Base-by-base conservation (phyloP, 495 filamentous ascomycete genomes). In the Podospora bellae-mahoneyi region DNA sequence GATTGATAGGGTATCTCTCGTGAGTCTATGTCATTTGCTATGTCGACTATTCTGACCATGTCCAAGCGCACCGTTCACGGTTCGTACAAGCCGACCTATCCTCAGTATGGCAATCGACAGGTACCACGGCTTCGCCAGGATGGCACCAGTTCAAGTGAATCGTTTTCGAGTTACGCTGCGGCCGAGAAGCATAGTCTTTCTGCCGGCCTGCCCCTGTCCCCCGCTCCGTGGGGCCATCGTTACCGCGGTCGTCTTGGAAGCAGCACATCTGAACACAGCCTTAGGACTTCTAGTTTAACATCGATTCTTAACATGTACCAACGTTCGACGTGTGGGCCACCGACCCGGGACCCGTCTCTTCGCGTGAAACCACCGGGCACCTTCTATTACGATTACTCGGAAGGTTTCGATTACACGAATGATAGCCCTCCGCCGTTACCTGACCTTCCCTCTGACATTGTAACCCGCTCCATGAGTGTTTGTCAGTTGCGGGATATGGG, bases 361-460 rank as follows among this genome's bases (percentile, higher is more conserved):
- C 58, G 57, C 5, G 32, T 53, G 60, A 62, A 63, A 28, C n/a
- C 64, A 13, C 28, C 28, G 20, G 62, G 70, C 39, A 56, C 64
- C 20, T 71, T 80, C 26, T 85, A 81, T 67, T 85, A 85, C 72
- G 84, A 85, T 69, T 85, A 85, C 68, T 83, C 82, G 4, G 84
- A 85, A 71, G 79, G 78, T 27, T 85, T 85, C 69, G 82, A 82
- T 20, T 67, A 73, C 13, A 39, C 53, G 9, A 27, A 55, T 4
- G 39, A 63, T 28, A 32, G 34, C 27, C 20, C 15, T n/a, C 61
- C 30, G 15, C 30, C 61, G 34, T 5, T 63, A n/a, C 61, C 61
- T 20, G 61, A 63, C 32, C 48, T 63, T 48, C 61, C 28, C 13
- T n/a, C 30, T 19, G 5, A 39, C 18, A 19, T 63, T 19, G 32